Base-by-base conservation (phyloP, 257 asterid species). In the Salvia splendens region DNA sequence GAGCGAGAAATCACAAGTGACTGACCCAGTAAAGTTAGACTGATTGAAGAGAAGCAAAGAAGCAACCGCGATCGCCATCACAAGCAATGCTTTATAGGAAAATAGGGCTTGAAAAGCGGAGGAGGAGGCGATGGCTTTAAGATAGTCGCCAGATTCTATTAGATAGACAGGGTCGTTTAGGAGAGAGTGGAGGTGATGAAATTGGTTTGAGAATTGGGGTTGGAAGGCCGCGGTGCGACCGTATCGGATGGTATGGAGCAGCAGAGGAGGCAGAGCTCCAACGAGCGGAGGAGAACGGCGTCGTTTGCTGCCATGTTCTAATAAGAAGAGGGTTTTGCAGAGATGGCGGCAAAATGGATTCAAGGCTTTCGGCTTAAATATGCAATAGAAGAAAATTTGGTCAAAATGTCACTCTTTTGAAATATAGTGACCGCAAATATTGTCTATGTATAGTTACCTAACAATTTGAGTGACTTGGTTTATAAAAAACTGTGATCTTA, bases 241-340 rank as follows among this genome's bases (percentile, higher is more conserved):
- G 50, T 30, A 5, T 80, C 83, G 12, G 85, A 67, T 62, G 97
- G 88, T 48, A 85, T 43, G 28, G 96, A 70, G 82, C 92, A 88
- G 67, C 89, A 92, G 73, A 93, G 86, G 57, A 93, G 98, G 74
- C 96, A 94, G 75, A 92, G 98, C 84, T 92, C 98, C 54, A 88
- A 68, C 12, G 80, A 69, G 54, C 92, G 94, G 59, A 87, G 82
- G 62, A 76, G 50, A 20, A 62, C 73, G 72, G 36, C 71, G 62
- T 72, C 81, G 61, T 72, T 62, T 3, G 65, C 65, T 6, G 80
- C 75, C 87, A 83, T 82, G 70, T 35, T 56, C 5, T 12, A 42
- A 36, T 41, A 14, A 20, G 54, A n/a, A 16, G 46, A 43, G 33
- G 56, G 72, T 64, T 77, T 68, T 56, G 68, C 28, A 20, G 24